phyloP scores from a whole-genome alignment of 2,329 filamentous ascomycete genomes.

The Beauveria australis region DNA sequence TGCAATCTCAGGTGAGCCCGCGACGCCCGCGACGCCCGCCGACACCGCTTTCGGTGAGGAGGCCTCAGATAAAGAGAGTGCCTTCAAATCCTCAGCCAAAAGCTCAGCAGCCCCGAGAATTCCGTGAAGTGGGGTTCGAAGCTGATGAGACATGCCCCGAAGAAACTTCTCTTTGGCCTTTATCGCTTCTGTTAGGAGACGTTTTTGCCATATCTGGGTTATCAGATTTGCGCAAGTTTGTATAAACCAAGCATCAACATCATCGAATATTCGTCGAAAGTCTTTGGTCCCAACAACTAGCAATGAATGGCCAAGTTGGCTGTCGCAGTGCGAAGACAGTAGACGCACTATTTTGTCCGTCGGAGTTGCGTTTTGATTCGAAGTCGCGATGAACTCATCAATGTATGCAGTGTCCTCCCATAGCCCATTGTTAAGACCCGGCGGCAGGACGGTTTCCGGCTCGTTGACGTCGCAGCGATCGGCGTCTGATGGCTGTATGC shows the following conservation, averaged over 20 bases:
- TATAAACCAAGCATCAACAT: conserved; percentile 38
- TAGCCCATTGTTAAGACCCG: conserved; percentile 27
- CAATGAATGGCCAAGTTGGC: conserved; percentile 21
- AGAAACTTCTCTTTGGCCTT: conserved; percentile 36
- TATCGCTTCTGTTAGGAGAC: conserved; percentile 30
- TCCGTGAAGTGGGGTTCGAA: conserved; percentile 39
- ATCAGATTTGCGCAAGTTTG: conserved; percentile 30
- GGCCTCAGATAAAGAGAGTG: conserved; percentile 11
- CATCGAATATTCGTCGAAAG: conserved; percentile 36
- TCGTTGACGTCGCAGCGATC: conserved; percentile 20
- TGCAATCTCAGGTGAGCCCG: background rate
- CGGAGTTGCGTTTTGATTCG: conserved; percentile 25
- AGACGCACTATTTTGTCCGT: conserved; percentile 26
- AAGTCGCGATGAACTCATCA: conserved; percentile 27
- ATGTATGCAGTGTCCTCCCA: conserved; percentile 36
- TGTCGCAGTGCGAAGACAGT: conserved; percentile 28
- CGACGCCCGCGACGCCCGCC: background rate
- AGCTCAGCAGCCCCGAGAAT: conserved; percentile 32
- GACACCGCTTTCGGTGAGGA: background rate
- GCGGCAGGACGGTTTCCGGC: conserved; percentile 18
- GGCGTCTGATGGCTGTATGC: conserved; percentile 19
- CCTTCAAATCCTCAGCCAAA: conserved; percentile 31
- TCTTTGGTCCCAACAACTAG: conserved; percentile 32
- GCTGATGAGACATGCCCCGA: conserved; percentile 36
- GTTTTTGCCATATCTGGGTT: conserved; percentile 29